Percentiles rank a stretch among this genome's conserved stretches.
Conservation (phyloP, 1,284 basidiomycete genomes). For the Rhizoctonia solani region DNA sequence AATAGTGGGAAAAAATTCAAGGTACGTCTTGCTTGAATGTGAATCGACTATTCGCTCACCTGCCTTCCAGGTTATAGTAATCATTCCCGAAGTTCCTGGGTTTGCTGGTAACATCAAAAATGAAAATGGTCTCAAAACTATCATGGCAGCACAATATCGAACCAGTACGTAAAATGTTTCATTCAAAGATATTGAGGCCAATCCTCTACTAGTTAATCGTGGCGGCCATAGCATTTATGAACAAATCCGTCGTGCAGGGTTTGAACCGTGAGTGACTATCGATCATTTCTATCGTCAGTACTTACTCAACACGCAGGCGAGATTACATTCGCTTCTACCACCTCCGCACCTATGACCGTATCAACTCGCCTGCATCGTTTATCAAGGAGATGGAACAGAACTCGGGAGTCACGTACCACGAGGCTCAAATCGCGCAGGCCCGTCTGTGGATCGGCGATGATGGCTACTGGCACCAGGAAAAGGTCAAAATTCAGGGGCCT, state of each 20-base stretch:
- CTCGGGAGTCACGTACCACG: conserved; percentile 78
- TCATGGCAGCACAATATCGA: conserved; percentile 77
- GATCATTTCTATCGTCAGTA: conserved; percentile 12
- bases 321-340: conserved; percentile 89
- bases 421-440: conserved; percentile 85
- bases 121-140: conserved; percentile 70
- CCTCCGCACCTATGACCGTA: conserved; percentile 85
- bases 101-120: conserved; percentile 82
- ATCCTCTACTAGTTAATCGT: conserved; percentile 60
- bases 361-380: conserved; percentile 75
- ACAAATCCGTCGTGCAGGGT: conserved; percentile 74
- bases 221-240: conserved; percentile 88
- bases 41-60: conserved; percentile 28
- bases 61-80: conserved; percentile 79
- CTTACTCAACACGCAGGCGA: conserved; percentile 52
- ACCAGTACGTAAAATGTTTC: conserved; percentile 37
- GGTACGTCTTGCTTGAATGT: conserved; percentile 45
- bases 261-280: conserved; percentile 72
- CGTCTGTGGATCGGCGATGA: conserved; percentile 74
- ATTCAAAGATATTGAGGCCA: background rate
- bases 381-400: conserved; percentile 72
- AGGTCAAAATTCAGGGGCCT: conserved; percentile 42
- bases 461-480: conserved; percentile 39
- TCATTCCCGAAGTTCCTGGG: conserved; percentile 82
- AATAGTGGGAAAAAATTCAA: conserved; percentile 75